A percentile compares a stretch with the other conserved stretches of the same genome.
Evolutionary conservation across 768 basidiomycete genomes (phyloP).

Genomic region (Pisolithus orientalis): DNA sequence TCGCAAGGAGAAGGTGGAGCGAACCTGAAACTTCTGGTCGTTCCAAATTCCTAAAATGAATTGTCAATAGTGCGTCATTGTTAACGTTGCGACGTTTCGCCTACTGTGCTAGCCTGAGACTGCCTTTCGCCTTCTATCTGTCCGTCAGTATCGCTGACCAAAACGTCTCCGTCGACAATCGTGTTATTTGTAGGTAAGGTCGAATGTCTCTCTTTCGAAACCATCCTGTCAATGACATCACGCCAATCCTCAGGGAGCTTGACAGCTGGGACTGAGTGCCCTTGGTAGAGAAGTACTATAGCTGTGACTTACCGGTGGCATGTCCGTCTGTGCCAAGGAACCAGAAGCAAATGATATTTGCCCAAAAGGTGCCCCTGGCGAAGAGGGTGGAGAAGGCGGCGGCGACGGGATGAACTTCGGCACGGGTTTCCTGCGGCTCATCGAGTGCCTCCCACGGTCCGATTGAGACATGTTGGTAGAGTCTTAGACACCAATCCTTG

Average conservation of each 20-base stretch:
- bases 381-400: constrained; percentile 35
- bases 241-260: constrained; percentile 33
- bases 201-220: constrained; percentile 26
- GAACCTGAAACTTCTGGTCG: constrained; percentile 24
- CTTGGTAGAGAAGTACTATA: background rate
- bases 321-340: constrained; percentile 16
- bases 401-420: constrained; percentile 64
- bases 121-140: constrained; percentile 24
- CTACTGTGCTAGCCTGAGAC: constrained; percentile 30
- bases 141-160: constrained; percentile 18
- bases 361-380: constrained; percentile 28
- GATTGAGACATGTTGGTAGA: constrained; percentile 19
- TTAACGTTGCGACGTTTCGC: constrained; percentile 22
- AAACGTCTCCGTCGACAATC: constrained; percentile 24
- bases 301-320: constrained; percentile 25
- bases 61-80: constrained; percentile 19
- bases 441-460: constrained; percentile 30
- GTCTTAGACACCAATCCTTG: constrained; percentile 1
- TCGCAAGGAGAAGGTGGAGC: constrained; percentile 30
- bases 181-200: constrained; percentile 28
- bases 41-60: constrained; percentile 28
- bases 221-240: constrained; percentile 26
- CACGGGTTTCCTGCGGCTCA: constrained; percentile 69
- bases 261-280: constrained; percentile 5
- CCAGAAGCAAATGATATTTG: constrained; percentile 24